These are phyloP conservation scores for Knoxia roxburghii DNA, from an alignment of 257 asterid species.

Conservation along the genomic window DNA sequence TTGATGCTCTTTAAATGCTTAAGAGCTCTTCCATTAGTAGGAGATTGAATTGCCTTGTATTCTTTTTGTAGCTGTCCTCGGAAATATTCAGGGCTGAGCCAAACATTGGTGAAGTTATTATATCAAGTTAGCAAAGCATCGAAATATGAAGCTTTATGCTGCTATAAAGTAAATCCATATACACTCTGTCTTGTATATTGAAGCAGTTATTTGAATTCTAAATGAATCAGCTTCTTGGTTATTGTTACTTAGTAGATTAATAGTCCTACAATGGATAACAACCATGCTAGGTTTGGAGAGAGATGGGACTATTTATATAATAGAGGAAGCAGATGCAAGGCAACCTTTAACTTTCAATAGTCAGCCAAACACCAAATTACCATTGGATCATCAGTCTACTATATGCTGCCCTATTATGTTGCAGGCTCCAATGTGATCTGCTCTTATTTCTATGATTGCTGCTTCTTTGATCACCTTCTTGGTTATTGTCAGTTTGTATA, in stretches of 20 bases:
- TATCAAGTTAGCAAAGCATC: background rate
- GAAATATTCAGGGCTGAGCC: background rate
- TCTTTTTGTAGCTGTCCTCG: background rate
- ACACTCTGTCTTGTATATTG: background rate
- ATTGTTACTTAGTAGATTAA: slow-evolving; percentile 7
- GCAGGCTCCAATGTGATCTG: background rate
- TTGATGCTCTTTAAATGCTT: background rate
- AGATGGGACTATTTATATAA: slow-evolving; percentile 3
- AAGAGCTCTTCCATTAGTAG: background rate
- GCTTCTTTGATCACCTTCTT: slow-evolving; percentile 1
- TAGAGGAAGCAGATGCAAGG: background rate
- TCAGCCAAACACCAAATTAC: background rate
- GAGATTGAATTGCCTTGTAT: background rate
- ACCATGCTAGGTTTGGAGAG: slow-evolving; percentile 4
- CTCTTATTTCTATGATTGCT: background rate
- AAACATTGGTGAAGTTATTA: background rate
- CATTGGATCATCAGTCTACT: slow-evolving; percentile 1
- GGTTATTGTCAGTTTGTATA: slow-evolving; percentile 6
- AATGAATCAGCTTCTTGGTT: background rate
- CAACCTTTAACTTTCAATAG: background rate
- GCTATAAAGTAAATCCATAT: too few relatives aligned
- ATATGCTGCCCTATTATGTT: background rate
- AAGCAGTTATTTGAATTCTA: background rate
- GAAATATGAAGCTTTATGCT: background rate
- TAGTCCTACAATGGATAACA: slow-evolving; percentile 8